These are phyloP conservation scores for Borovskyia barvae DNA, from an alignment of 208 protist genomes.

Conservation along the genomic window DNA sequence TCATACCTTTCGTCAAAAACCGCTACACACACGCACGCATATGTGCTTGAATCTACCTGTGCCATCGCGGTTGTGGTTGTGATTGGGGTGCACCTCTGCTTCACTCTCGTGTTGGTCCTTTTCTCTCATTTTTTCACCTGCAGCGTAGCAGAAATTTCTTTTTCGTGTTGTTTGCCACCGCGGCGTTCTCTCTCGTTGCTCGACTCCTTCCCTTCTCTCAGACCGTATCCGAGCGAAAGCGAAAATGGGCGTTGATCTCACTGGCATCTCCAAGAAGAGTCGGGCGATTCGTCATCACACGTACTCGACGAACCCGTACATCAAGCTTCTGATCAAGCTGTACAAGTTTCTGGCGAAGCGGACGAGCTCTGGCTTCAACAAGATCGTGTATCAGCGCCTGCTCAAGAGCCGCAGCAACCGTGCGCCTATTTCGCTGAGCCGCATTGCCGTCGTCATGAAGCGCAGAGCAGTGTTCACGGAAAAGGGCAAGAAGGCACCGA, in stretches of 20 bases:
- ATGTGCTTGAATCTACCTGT: too few relatives aligned
- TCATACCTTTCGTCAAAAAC: too few relatives aligned
- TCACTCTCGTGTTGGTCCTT: too few relatives aligned
- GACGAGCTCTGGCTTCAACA: slow-evolving; percentile 98
- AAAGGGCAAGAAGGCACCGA: slow-evolving; percentile 88
- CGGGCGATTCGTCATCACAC: slow-evolving; percentile 92
- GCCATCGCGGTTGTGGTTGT: too few relatives aligned
- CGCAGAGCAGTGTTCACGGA: slow-evolving; percentile 78
- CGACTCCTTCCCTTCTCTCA: not conserved
- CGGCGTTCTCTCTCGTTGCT: not conserved
- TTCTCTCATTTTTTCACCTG: too few relatives aligned
- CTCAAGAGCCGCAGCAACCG: slow-evolving; percentile 96
- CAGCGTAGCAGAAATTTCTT: too few relatives aligned
- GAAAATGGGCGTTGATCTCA: slow-evolving; percentile 90
- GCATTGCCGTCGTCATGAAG: slow-evolving; percentile 94
- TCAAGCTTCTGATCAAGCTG: slow-evolving; percentile 98
- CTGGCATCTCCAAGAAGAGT: slow-evolving; percentile 89
- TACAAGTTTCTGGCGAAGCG: slow-evolving; percentile 99
- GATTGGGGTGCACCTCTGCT: too few relatives aligned
- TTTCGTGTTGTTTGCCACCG: too few relatives aligned
- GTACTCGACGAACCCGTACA: slow-evolving; percentile 97
- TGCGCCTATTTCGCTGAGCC: slow-evolving; percentile 95
- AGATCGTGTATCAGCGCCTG: slow-evolving; percentile 95
- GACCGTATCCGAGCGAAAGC: not conserved
- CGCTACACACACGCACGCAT: too few relatives aligned